Conservation (phyloP, 352 stramenopile genomes). For the Globisporangium ultimum region DNA sequence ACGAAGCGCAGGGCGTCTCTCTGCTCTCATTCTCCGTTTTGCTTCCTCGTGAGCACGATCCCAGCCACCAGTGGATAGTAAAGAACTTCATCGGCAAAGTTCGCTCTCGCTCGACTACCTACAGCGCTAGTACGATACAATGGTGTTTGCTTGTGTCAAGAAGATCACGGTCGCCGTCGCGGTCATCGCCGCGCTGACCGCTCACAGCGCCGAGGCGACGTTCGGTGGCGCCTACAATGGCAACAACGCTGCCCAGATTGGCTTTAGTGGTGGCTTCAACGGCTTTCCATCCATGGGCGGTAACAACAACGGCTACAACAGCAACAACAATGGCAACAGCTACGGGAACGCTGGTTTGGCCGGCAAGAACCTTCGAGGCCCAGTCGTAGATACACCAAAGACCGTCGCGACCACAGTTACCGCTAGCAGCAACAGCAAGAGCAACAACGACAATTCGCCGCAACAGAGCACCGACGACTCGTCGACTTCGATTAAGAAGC, state of each 20-base stretch:
- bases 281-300: slow-evolving; percentile 8
- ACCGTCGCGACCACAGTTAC: neutral
- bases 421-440: slow-evolving; percentile 1
- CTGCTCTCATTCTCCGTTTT: no score
- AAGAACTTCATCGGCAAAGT: no score
- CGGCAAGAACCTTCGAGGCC: slow-evolving; percentile 14
- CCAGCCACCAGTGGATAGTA: no score
- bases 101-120: no score
- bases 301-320: slow-evolving; percentile 3
- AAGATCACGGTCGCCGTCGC: slow-evolving; percentile 16
- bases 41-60: no score
- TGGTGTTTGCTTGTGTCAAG: slow-evolving; percentile 18
- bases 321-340: slow-evolving; percentile 2
- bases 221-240: slow-evolving; percentile 11
- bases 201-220: slow-evolving; percentile 8
- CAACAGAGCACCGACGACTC: slow-evolving; percentile 13
- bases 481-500: slow-evolving; percentile 12
- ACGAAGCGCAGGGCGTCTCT: no score
- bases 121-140: neutral
- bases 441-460: slow-evolving; percentile 14
- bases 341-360: neutral
- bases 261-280: neutral
- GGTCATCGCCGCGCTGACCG: slow-evolving; percentile 14
- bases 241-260: slow-evolving; percentile 6
- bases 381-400: slow-evolving; percentile 1